phyloP scores from a whole-genome alignment of 768 basidiomycete species.

The Obba rivulosa region DNA sequence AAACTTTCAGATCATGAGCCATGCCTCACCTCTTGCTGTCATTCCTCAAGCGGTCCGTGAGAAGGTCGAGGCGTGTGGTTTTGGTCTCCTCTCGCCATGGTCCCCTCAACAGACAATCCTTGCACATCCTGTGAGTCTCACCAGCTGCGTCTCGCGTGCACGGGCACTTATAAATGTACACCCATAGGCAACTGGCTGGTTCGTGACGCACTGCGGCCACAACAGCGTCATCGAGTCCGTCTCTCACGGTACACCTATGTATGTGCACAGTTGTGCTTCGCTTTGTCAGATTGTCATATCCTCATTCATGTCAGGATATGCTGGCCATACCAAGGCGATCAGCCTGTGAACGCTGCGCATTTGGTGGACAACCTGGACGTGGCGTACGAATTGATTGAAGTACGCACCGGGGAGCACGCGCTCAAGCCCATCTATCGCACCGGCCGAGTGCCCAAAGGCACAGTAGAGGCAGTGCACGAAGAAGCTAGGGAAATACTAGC shows the following conservation, averaged over 20 bases:
- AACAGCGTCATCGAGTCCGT: conserved; percentile 17
- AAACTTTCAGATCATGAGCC: conserved; percentile 13
- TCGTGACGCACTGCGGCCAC: conserved; percentile 12
- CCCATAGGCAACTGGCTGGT: conserved; percentile 10
- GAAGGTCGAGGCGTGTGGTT: conserved; percentile 7
- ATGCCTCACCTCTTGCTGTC: conserved; percentile 6
- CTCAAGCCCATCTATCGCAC: conserved; percentile 13
- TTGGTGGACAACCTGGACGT: conserved; percentile 17
- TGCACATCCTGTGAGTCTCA: conserved; percentile 11
- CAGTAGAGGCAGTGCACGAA: conserved; percentile 15
- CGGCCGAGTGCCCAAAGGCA: conserved; percentile 12
- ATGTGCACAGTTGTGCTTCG: not conserved
- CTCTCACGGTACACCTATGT: conserved; percentile 16
- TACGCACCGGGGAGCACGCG: conserved; percentile 15
- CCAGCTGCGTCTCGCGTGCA: not conserved
- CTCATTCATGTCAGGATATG: conserved; percentile 20
- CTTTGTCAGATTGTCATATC: no score
- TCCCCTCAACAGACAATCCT: conserved; percentile 19
- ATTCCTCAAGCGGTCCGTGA: conserved; percentile 8
- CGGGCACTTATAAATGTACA: not conserved
- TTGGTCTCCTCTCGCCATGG: conserved; percentile 16
- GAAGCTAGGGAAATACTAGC: conserved; percentile 16
- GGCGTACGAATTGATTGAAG: conserved; percentile 24
- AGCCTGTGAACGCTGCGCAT: conserved; percentile 17
- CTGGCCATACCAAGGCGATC: conserved; percentile 23